Percentiles rank a stretch among this genome's conserved stretches.
Conservation (phyloP, 768 basidiomycete species). For the Pleurotus giganteus region DNA sequence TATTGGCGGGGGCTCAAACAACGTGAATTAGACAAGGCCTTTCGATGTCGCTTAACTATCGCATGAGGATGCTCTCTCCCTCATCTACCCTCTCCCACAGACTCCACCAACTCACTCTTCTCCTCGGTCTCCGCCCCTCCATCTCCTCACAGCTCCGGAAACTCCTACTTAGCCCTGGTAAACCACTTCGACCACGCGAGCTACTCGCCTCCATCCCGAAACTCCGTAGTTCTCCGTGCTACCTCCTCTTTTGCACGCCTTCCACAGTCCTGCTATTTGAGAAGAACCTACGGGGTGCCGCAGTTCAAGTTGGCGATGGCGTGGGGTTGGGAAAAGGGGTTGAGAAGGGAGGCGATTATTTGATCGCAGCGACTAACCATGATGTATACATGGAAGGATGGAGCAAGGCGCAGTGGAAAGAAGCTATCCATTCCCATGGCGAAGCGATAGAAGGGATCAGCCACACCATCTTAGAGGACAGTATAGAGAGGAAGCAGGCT, state of each 20-base stretch:
- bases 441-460: slow-evolving; percentile 12
- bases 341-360: slow-evolving; percentile 17
- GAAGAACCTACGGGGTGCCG: slow-evolving; percentile 28
- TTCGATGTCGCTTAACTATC: slow-evolving; percentile 37
- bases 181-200: slow-evolving; percentile 22
- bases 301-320: slow-evolving; percentile 15
- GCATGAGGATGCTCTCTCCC: slow-evolving; percentile 21
- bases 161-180: slow-evolving; percentile 27
- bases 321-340: neutral
- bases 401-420: slow-evolving; percentile 18
- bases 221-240: slow-evolving; percentile 27
- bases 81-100: slow-evolving; percentile 23
- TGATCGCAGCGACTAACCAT: slow-evolving; percentile 35
- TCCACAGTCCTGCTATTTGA: slow-evolving; percentile 29
- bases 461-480: slow-evolving; percentile 26
- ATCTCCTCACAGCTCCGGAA: slow-evolving; percentile 29
- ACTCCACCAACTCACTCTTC: slow-evolving; percentile 27
- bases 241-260: slow-evolving; percentile 35
- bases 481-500: slow-evolving; percentile 29
- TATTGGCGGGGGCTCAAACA: neutral
- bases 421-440: slow-evolving; percentile 13
- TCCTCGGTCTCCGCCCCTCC: slow-evolving; percentile 30
- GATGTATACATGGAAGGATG: slow-evolving; percentile 27
- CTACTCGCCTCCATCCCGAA: slow-evolving; percentile 17
- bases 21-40: slow-evolving; percentile 24